Evolutionary conservation across 2,329 filamentous ascomycete genomes (phyloP), one percentile per base, ranked within the genome.

Genomic region (Plectosphaerella cucumerina): DNA sequence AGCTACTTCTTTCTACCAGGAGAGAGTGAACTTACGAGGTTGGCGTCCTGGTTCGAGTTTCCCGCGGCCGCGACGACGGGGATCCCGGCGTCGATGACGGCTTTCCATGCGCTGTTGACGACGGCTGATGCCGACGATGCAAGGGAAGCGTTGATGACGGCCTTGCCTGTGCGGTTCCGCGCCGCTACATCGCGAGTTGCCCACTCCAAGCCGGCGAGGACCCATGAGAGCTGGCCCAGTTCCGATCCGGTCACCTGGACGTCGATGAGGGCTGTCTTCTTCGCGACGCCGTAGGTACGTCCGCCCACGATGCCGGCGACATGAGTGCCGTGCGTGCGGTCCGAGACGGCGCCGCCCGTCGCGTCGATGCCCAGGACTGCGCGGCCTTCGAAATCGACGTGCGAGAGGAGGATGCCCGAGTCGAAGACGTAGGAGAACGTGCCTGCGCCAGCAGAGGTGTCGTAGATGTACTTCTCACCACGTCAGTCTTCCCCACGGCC

Each of bases 71-170:
- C 77, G 21, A 77, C 73, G 1, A 76, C 69, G 44, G 78, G 70
- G 23, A 84, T 64, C 17, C 78, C 78, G 2, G 62, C 59, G 18
- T 61, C 58, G 57, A 72, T 71, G 44, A 77, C 74, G 21, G 63
- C 66, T 35, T 71, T 66, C 12, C 80, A 70, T 35, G 76, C 76
- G 21, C 58, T 60, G 68, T 82, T 82, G 58, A 81, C 65, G 26
- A 78, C 66, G 0, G 64, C 54, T 0, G 74, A 76, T 50, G 59
- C 62, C 26, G 59, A 48, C 1, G 74, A 75, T 10, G 77, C 77
- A 2, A 84, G 70, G 15, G 76, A 81, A 75, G 83, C 76, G 66
- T 72, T 78, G 50, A 80, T 71, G 15, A 82, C 77, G 6, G 76
- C 64, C 15, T 69, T 69, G 17, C 53, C 60, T 35, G 64, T 60